Percentiles rank a stretch among this genome's conserved stretches.
These are phyloP conservation scores for Zelonia costaricensis DNA, from an alignment of 208 protist genomes.

Conservation along the genomic window DNA sequence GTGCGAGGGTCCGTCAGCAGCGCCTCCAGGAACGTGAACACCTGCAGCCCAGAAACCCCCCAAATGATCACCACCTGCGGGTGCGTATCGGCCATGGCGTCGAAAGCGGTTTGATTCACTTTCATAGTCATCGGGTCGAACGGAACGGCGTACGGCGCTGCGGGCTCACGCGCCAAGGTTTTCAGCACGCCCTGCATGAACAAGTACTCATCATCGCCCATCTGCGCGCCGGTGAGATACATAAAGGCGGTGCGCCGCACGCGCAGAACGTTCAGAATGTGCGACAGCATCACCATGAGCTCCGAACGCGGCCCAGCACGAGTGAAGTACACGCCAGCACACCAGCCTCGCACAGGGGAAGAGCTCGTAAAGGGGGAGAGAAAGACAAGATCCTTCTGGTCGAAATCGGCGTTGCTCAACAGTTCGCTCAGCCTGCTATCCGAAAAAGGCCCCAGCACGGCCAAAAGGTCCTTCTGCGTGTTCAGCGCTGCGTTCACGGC, in stretches of 20 bases:
- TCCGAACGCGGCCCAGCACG: constrained; percentile 34
- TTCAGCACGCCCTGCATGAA: not conserved
- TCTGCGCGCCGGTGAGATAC: constrained; percentile 36
- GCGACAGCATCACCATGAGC: constrained; percentile 34
- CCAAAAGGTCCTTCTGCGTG: constrained; percentile 16
- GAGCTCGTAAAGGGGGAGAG: constrained; percentile 45
- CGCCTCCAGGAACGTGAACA: constrained; percentile 27
- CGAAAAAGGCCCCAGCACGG: constrained; percentile 30
- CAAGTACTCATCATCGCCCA: constrained; percentile 23
- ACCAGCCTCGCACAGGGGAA: constrained; percentile 33
- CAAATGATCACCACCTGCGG: constrained; percentile 55
- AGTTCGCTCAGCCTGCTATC: constrained; percentile 5
- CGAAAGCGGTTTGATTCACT: constrained; percentile 28
- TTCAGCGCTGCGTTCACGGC: no score
- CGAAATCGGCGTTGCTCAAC: constrained; percentile 10
- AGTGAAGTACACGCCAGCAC: constrained; percentile 41
- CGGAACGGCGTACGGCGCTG: not conserved
- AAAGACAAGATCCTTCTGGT: constrained; percentile 22
- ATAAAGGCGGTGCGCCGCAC: constrained; percentile 49
- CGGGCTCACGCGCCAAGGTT: not conserved
- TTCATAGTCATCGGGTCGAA: not conserved
- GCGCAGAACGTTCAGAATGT: constrained; percentile 26
- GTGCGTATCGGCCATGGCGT: constrained; percentile 36
- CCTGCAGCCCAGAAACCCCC: constrained; percentile 21
- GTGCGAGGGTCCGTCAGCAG: constrained; percentile 34